These are phyloP conservation scores for Elsinoe necatrix DNA, from an alignment of 2,329 filamentous ascomycete genomes.

Conservation along the genomic window DNA sequence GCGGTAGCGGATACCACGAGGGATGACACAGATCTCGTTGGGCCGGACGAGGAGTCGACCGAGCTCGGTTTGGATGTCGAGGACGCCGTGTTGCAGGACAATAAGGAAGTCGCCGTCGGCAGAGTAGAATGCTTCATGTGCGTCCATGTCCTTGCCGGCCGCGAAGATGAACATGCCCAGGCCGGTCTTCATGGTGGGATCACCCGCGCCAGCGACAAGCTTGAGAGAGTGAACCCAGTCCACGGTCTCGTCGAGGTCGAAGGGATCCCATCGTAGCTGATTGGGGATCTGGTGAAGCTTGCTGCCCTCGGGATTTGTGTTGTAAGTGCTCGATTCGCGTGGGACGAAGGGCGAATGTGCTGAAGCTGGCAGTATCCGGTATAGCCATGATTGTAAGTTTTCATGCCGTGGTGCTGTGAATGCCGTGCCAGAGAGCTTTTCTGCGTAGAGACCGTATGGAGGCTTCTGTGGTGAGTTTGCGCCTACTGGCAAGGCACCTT, in stretches of 20 bases:
- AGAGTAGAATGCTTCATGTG: constrained; percentile 71
- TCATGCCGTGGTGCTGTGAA: constrained; percentile 50
- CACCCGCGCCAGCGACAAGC: constrained; percentile 68
- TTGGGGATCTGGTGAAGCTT: constrained; percentile 69
- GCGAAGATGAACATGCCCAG: constrained; percentile 75
- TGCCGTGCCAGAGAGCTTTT: constrained; percentile 55
- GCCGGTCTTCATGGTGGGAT: constrained; percentile 69
- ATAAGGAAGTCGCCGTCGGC: constrained; percentile 64
- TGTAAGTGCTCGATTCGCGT: constrained; percentile 41
- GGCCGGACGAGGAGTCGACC: constrained; percentile 56
- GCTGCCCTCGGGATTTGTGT: constrained; percentile 43
- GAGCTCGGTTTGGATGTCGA: constrained; percentile 62
- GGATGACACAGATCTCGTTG: constrained; percentile 60
- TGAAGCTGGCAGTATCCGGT: constrained; percentile 51
- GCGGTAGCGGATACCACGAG: constrained; percentile 55
- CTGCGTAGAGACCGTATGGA: constrained; percentile 69
- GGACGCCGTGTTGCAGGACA: constrained; percentile 54
- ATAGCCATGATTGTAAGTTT: constrained; percentile 53
- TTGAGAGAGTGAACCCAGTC: constrained; percentile 63
- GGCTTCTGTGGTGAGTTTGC: constrained; percentile 78
- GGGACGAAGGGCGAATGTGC: constrained; percentile 47
- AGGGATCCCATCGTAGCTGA: constrained; percentile 71
- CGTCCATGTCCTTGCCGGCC: constrained; percentile 67
- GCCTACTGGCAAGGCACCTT: constrained; percentile 63
- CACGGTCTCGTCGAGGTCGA: constrained; percentile 60